Evolutionary conservation across 257 asterid genomes (phyloP).

Genomic region (Lithospermum erythrorhizon): DNA sequence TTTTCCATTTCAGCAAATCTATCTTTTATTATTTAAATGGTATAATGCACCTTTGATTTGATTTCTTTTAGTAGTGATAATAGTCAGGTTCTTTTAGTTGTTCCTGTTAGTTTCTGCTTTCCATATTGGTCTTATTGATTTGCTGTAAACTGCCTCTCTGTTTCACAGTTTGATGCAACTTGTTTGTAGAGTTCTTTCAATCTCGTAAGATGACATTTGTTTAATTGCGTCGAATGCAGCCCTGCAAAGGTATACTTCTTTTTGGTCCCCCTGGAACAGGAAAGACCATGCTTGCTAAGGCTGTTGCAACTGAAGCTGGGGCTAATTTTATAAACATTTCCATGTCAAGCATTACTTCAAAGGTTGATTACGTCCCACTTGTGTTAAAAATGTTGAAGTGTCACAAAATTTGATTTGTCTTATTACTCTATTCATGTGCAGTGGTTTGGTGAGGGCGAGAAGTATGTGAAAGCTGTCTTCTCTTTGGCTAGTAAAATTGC

Average conservation of each 20-base stretch:
- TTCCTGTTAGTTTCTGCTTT: too few relatives aligned
- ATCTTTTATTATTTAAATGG: too few relatives aligned
- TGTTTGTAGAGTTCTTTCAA: neutral
- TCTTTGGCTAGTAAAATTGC: conserved; percentile 87
- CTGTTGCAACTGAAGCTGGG: conserved; percentile 92
- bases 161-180: neutral
- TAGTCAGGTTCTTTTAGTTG: too few relatives aligned
- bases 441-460: conserved; percentile 99
- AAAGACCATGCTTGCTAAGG: conserved; percentile 90
- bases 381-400: neutral
- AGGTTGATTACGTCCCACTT: conserved; percentile 29
- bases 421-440: conserved; percentile 21
- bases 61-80: too few relatives aligned
- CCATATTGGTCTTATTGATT: too few relatives aligned
- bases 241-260: conserved; percentile 85
- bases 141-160: neutral
- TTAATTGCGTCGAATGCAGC: conserved; percentile 32
- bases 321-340: conserved; percentile 90
- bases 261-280: conserved; percentile 97
- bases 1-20: too few relatives aligned
- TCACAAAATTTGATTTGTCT: conserved; percentile 1
- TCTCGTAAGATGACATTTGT: neutral
- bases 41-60: too few relatives aligned
- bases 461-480: conserved; percentile 85
- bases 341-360: conserved; percentile 93